Evolutionary conservation across 495 filamentous ascomycete species (phyloP), one percentile per base, ranked within the genome.

Genomic region (Penicillium dipodomyicola): DNA sequence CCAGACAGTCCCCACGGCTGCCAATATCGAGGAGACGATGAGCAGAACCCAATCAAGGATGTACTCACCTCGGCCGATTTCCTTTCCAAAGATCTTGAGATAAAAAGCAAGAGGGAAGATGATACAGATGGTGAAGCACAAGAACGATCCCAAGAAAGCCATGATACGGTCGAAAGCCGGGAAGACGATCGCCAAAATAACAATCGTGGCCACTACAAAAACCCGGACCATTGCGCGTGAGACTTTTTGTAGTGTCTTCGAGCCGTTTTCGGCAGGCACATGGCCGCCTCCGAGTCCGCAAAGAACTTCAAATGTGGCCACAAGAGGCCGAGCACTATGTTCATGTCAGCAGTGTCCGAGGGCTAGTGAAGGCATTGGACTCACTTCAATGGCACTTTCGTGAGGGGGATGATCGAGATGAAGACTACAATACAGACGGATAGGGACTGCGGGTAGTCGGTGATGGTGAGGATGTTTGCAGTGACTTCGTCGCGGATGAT

Each of bases 111-210:
- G 70, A 4, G 94, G 94, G 57, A 94, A 75, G 39, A 95, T 92
- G 57, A 98, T 87, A 73, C 94, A 97, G 51, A 97, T 94, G 12
- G 88, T 88, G 69, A 96, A 96, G 67, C 92, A 96, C 51, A 96
- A 79, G n/a, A 90, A 87, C 29, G 84, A 87, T 2, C 94, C 94
- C 76, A 97, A 83, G 56, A 98, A 87, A 30, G 89, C 88, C 92
- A 97, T 96, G 64, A 98, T 92, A 52, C 84, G 82, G 66, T 98
- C 94, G 64, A 97, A 98, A 0, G 82, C 80, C 14, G 94, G 94
- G 65, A 96, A 90, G 7, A 93, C 65, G 42, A 97, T 87, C 11
- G 92, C 82, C 60, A 90, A 77, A 8, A 84, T 54, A 40, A 90
- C 83, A 62, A 91, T 87, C 11, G 84, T 43, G 27, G 79, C 71